Base-by-base conservation (phyloP, 176 grass and related monocot species). In the Eremochloa ophiuroides region DNA sequence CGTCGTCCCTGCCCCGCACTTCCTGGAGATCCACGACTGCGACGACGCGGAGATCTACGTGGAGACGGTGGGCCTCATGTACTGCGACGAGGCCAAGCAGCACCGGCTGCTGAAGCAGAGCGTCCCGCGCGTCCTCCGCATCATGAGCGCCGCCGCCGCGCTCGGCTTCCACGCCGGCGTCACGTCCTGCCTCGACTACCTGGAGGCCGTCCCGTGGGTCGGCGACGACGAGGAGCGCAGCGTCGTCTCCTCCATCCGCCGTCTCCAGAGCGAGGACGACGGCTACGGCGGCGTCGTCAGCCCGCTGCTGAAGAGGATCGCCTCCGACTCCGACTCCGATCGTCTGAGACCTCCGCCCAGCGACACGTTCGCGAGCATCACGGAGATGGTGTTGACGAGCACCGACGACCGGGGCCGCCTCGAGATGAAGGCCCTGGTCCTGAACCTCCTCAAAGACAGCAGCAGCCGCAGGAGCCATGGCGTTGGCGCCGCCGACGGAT, bases 161-260 rank as follows among this genome's bases (percentile, higher is more conserved):
- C 86, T 97, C 46, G 86, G 84, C 46, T 97, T 91, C 41, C 85
- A 64, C 43, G 69, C 85, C 31, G 91, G 94, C 63, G 83, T 98
- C 14, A 83, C 82, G 63, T 98, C 92, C 20, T 98, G 95, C 77
- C 84, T 98, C 53, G 90, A 94, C 76, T 98, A 93, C 84, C 84
- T 94, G 73, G 92, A 94, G 86, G 87, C 95, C 11, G 92, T 98
- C 18, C 92, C 95, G 33, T 98, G 92, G 95, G 83, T 87, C 15
- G 84, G 87, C 28, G 88, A 88, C 30, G 95, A 88, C 30, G 95
- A 98, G 77, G 95, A 97, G 84, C 89, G 91, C 38, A 83, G 68
- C 9, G 90, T 98, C 8, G 85, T 98, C 28, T 83, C 86, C 0
- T 93, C 92, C 1, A 77, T 98, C 37, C 84, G 42, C 10, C 80